A percentile compares a stretch with the other conserved stretches of the same genome.
phyloP scores from a whole-genome alignment of 192 early-diverging fungal genomes.

The Gonapodya sp. region DNA sequence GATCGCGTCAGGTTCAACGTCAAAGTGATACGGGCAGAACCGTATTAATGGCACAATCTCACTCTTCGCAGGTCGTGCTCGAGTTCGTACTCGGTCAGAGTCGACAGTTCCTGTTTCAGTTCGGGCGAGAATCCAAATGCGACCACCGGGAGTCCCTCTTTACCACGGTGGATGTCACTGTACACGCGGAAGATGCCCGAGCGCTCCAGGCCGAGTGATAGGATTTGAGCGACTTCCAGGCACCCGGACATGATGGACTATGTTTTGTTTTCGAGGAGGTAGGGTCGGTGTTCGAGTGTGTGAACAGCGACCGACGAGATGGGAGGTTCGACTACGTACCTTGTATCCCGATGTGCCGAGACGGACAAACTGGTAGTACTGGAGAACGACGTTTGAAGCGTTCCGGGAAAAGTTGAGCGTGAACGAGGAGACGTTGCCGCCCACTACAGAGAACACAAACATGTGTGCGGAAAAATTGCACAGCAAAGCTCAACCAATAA shows the following conservation, averaged over 20 bases:
- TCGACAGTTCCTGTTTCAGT: constrained; percentile 7
- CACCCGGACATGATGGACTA: constrained; percentile 56
- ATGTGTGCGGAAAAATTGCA: background rate
- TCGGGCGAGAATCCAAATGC: constrained; percentile 49
- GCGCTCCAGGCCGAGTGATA: constrained; percentile 40
- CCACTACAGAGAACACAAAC: constrained; percentile 31
- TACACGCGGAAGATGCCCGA: constrained; percentile 53
- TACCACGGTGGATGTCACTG: constrained; percentile 49
- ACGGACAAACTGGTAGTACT: constrained; percentile 74
- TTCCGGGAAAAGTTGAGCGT: constrained; percentile 71
- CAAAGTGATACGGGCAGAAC: constrained; percentile 15
- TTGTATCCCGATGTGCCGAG: constrained; percentile 56
- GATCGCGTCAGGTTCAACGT: constrained; percentile 18
- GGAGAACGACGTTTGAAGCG: constrained; percentile 63
- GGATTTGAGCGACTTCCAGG: constrained; percentile 40
- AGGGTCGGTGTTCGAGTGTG: no score
- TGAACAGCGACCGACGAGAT: no score
- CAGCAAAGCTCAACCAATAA: background rate
- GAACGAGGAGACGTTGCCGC: constrained; percentile 55
- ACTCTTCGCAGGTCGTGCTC: constrained; percentile 14
- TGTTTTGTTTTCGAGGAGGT: no score
- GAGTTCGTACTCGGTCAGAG: constrained; percentile 16
- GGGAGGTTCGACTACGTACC: no score
- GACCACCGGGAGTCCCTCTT: constrained; percentile 49
- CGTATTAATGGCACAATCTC: constrained; percentile 17